These are phyloP conservation scores for Pythium utonaiense DNA, from an alignment of 352 stramenopile species.

Conservation along the genomic window DNA sequence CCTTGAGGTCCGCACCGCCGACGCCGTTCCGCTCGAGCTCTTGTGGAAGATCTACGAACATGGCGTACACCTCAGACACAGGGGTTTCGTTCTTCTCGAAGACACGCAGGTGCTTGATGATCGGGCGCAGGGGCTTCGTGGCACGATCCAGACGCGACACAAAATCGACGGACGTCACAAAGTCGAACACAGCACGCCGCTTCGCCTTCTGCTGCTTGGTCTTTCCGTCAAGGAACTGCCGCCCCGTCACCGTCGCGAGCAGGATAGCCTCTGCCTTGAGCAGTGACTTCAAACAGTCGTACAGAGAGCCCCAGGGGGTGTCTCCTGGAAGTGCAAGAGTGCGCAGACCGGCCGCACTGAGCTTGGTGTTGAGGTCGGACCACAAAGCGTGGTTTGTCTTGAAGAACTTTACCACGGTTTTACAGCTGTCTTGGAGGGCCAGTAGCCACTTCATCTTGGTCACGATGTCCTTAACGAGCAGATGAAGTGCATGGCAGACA, in stretches of 20 bases:
- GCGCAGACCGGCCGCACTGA: background rate
- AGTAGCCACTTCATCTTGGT: background rate
- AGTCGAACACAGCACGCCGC: constrained; percentile 1
- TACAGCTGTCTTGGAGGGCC: background rate
- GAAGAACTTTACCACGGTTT: background rate
- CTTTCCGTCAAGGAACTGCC: background rate
- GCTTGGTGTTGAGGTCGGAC: background rate
- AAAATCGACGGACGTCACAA: background rate
- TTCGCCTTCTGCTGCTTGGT: constrained; percentile 4
- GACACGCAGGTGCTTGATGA: background rate
- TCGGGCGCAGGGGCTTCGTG: background rate
- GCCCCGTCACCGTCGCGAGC: background rate
- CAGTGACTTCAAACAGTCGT: background rate
- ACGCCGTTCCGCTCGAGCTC: background rate
- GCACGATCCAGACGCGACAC: background rate
- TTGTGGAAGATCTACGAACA: background rate
- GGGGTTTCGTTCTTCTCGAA: constrained; percentile 3
- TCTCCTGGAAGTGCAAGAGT: background rate
- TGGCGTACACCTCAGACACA: constrained; percentile 1
- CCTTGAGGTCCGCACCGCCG: background rate
- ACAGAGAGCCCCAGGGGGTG: background rate
- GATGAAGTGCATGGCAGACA: background rate
- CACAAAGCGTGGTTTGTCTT: background rate
- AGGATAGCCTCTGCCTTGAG: background rate
- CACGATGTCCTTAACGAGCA: background rate